These are phyloP conservation scores for Aspergillus steynii DNA, from an alignment of 495 filamentous ascomycete species.

Conservation along the genomic window DNA sequence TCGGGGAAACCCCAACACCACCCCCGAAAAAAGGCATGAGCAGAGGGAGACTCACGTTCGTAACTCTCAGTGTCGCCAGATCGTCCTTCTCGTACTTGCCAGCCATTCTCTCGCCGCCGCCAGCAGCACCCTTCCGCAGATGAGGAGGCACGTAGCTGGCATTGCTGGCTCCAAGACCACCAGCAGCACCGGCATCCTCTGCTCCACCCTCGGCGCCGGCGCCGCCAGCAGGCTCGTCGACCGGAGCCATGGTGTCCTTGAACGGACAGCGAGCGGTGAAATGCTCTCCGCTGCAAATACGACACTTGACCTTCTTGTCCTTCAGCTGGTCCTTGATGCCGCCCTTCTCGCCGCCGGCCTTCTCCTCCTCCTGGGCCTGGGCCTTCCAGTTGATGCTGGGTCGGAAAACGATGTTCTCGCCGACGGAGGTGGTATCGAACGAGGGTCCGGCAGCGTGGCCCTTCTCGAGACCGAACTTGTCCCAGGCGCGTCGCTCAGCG, in stretches of 20 bases:
- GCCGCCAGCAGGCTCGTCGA: slow-evolving; percentile 63
- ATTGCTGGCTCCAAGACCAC: slow-evolving; percentile 64
- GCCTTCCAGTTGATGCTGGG: slow-evolving; percentile 89
- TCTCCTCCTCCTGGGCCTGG: slow-evolving; percentile 79
- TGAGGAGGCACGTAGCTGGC: slow-evolving; percentile 91
- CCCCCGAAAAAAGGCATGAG: slow-evolving; percentile 4
- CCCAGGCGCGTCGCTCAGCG: slow-evolving; percentile 86
- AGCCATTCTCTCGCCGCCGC: slow-evolving; percentile 82
- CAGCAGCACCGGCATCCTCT: slow-evolving; percentile 45
- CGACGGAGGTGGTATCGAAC: slow-evolving; percentile 86
- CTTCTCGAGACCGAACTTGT: slow-evolving; percentile 89
- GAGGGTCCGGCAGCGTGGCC: slow-evolving; percentile 65
- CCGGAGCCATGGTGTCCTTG: slow-evolving; percentile 78
- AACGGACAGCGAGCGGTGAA: slow-evolving; percentile 94
- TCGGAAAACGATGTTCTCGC: slow-evolving; percentile 96
- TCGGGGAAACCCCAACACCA: not conserved
- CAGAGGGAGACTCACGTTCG: slow-evolving; percentile 71
- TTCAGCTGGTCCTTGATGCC: slow-evolving; percentile 88
- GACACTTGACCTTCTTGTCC: slow-evolving; percentile 99
- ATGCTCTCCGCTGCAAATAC: slow-evolving; percentile 97
- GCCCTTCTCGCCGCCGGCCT: slow-evolving; percentile 67
- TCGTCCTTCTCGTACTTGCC: slow-evolving; percentile 96
- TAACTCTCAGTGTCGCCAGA: slow-evolving; percentile 91
- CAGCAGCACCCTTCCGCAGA: slow-evolving; percentile 70
- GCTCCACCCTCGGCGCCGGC: slow-evolving; percentile 55